Evolutionary conservation across 1,139 yeast genomes (phyloP).

Genomic region (Schwanniomyces etchellsii): DNA sequence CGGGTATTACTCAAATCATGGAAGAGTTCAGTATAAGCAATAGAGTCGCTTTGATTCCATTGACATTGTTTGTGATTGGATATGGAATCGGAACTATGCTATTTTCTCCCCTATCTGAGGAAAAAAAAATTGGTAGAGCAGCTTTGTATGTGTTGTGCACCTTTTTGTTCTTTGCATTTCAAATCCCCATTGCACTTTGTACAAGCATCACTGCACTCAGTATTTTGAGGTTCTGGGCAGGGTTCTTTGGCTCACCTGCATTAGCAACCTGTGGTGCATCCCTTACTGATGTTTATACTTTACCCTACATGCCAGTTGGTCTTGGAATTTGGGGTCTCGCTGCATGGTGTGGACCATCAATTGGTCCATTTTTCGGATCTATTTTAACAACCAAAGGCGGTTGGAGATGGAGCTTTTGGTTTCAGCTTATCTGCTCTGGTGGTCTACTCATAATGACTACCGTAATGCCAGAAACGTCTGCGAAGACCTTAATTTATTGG

Average conservation of each 20-base stretch:
- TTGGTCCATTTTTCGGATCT: conserved; percentile 34
- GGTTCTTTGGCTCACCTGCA: conserved; percentile 29
- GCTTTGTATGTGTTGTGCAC: conserved; percentile 25
- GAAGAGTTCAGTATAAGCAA: conserved; percentile 20
- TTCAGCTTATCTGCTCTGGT: conserved; percentile 25
- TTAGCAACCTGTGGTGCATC: conserved; percentile 34
- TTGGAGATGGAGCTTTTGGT: conserved; percentile 40
- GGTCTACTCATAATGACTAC: conserved; percentile 19
- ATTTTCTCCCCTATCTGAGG: conserved; percentile 33
- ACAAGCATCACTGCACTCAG: conserved; percentile 24
- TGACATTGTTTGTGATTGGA: conserved; percentile 32
- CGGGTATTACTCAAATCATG: conserved; percentile 36
- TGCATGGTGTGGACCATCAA: conserved; percentile 31
- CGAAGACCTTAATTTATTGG: conserved; percentile 28
- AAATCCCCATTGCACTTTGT: conserved; percentile 28
- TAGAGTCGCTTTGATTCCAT: conserved; percentile 26
- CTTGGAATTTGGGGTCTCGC: conserved; percentile 31
- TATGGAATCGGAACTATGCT: conserved; percentile 37
- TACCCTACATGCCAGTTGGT: conserved; percentile 27
- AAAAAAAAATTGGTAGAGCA: conserved; percentile 49
- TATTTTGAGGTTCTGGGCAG: conserved; percentile 26
- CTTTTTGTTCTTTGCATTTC: conserved; percentile 27
- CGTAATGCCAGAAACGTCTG: conserved; percentile 31
- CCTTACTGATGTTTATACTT: conserved; percentile 19
- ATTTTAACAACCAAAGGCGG: conserved; percentile 21